Evolutionary conservation across 345 rosid genomes (phyloP).

Genomic region (Arabis alpina): DNA sequence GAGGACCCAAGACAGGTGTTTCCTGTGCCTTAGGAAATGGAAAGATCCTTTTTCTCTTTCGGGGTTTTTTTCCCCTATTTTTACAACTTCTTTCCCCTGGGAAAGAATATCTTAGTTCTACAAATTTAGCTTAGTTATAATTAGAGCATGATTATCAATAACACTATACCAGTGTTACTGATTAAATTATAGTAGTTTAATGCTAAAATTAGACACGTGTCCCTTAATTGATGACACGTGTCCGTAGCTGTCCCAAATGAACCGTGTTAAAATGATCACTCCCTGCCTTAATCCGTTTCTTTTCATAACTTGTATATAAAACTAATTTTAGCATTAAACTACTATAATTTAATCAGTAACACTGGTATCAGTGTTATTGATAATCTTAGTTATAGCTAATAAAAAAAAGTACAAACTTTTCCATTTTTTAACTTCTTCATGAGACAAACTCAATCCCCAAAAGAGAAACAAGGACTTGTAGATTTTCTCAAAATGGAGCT

Average conservation of each 20-base stretch:
- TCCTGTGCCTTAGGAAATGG: conserved; percentile 42
- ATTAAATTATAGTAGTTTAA: too few relatives aligned
- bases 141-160: too few relatives aligned
- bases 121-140: conserved; percentile 39
- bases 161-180: too few relatives aligned
- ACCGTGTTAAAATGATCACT: too few relatives aligned
- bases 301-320: too few relatives aligned
- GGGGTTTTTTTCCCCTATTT: neutral
- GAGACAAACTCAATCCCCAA: conserved; percentile 26
- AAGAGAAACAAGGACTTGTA: conserved; percentile 35
- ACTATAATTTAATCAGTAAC: too few relatives aligned
- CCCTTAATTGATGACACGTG: too few relatives aligned
- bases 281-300: too few relatives aligned
- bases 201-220: too few relatives aligned
- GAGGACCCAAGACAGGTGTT: conserved; percentile 38
- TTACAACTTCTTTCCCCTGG: conserved; percentile 19
- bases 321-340: too few relatives aligned
- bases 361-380: too few relatives aligned
- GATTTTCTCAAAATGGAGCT: conserved; percentile 75
- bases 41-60: conserved; percentile 37
- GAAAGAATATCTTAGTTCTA: conserved; percentile 34
- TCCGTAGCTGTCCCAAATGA: too few relatives aligned
- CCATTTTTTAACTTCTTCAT: conserved; percentile 38
- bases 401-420: conserved; percentile 35
- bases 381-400: conserved; percentile 31